phyloP scores from a whole-genome alignment of 2,329 filamentous ascomycete species.

The Cordyceps tenuipes region DNA sequence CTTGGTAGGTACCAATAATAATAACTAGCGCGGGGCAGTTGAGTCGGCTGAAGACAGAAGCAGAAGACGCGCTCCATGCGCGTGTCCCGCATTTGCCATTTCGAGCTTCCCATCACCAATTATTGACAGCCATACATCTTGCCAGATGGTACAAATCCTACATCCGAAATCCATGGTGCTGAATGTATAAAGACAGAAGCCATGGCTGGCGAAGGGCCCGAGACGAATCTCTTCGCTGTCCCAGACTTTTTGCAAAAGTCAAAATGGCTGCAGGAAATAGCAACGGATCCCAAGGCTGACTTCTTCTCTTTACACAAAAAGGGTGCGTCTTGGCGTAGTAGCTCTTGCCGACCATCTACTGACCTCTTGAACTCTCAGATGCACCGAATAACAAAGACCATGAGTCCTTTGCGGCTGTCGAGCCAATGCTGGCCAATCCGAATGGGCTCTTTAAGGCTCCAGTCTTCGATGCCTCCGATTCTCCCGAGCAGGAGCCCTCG shows the following conservation, averaged over 20 bases:
- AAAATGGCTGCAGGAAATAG: conserved; percentile 33
- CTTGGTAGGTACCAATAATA: no score
- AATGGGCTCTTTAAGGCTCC: conserved; percentile 38
- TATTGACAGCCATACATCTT: not conserved
- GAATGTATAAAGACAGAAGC: conserved; percentile 8
- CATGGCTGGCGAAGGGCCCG: conserved; percentile 32
- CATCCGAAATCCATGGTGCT: not conserved
- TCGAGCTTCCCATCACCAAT: not conserved
- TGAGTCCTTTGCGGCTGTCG: not conserved
- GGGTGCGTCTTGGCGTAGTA: conserved; percentile 17
- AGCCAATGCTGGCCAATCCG: conserved; percentile 2
- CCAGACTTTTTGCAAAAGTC: conserved; percentile 53
- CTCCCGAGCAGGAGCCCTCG: conserved; percentile 2
- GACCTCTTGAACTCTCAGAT: not conserved
- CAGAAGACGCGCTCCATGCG: conserved; percentile 1
- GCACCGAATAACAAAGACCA: not conserved
- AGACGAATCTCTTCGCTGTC: conserved; percentile 53
- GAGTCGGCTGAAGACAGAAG: no score
- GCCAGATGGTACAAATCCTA: not conserved
- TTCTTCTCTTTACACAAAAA: conserved; percentile 38
- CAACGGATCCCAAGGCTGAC: conserved; percentile 15
- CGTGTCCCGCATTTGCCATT: not conserved
- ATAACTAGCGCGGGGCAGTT: conserved; percentile 3
- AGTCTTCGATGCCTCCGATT: not conserved
- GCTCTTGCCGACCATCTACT: not conserved